These are phyloP conservation scores for Arachnomyces sp. DNA, from an alignment of 2,329 filamentous ascomycete genomes.

Conservation along the genomic window DNA sequence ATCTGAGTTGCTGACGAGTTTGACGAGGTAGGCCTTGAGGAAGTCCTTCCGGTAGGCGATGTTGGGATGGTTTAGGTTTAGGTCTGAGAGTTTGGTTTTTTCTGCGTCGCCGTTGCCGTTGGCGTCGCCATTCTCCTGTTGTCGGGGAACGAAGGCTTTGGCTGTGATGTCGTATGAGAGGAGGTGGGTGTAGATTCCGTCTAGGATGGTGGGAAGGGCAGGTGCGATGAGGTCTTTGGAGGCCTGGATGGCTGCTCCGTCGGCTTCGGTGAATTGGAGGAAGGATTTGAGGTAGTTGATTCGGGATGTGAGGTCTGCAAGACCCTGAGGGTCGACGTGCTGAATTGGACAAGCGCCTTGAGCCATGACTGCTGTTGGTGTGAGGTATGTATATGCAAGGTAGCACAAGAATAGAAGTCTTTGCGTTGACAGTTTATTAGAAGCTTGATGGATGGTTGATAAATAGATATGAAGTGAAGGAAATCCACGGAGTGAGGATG, in stretches of 20 bases:
- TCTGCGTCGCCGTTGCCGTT: conserved; percentile 3
- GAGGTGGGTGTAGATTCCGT: conserved; percentile 23
- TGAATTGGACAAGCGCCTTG: conserved; percentile 7
- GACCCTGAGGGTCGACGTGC: conserved; percentile 9
- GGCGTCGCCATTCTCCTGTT: conserved; percentile 10
- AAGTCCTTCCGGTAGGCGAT: conserved; percentile 24
- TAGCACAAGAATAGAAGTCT: no score
- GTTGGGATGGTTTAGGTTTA: conserved; percentile 20
- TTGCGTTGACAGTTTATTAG: no score
- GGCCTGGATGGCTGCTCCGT: conserved; percentile 18
- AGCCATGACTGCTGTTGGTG: no score
- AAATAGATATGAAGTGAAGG: no score
- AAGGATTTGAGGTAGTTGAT: conserved; percentile 21
- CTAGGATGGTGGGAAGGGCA: conserved; percentile 19
- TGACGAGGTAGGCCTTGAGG: conserved; percentile 21
- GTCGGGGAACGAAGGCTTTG: conserved; percentile 20
- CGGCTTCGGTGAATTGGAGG: conserved; percentile 19
- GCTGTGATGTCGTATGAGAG: conserved; percentile 25
- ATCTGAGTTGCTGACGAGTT: conserved; percentile 19
- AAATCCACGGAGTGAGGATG: neutral
- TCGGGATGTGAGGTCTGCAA: conserved; percentile 12
- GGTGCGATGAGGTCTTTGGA: conserved; percentile 18
- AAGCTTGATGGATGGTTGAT: no score
- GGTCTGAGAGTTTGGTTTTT: conserved; percentile 9
- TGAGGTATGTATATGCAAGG: no score